Conservation (phyloP, 495 filamentous ascomycete genomes). For the Hypoxylon subgilvum region DNA sequence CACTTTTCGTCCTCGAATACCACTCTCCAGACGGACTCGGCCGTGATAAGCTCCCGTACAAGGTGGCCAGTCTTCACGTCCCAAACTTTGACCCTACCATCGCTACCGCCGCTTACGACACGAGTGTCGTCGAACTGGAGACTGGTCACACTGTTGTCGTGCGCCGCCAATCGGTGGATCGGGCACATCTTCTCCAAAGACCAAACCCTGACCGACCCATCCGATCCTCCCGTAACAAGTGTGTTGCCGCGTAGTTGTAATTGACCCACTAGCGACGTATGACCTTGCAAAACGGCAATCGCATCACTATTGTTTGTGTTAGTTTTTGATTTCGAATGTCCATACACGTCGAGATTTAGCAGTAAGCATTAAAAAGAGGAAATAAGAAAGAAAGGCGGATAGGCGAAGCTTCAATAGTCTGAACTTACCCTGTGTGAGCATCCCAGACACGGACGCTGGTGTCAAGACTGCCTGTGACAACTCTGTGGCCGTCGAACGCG, state of each 20-base stretch:
- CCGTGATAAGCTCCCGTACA: slow-evolving; percentile 87
- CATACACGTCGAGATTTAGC: neutral
- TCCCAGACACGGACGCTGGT: slow-evolving; percentile 98
- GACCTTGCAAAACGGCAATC: slow-evolving; percentile 91
- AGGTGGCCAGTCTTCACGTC: slow-evolving; percentile 86
- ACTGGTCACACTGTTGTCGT: slow-evolving; percentile 97
- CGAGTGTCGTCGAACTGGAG: slow-evolving; percentile 94
- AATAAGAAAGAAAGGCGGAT: too few relatives aligned
- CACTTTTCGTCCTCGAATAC: slow-evolving; percentile 98
- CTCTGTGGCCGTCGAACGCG: slow-evolving; percentile 88
- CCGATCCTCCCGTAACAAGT: slow-evolving; percentile 93
- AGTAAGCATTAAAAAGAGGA: too few relatives aligned
- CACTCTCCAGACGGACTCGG: slow-evolving; percentile 95
- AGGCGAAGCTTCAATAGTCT: too few relatives aligned
- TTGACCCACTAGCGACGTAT: slow-evolving; percentile 96
- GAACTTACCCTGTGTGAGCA: slow-evolving; percentile 78
- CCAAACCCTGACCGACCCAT: slow-evolving; percentile 96
- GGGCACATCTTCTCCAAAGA: slow-evolving; percentile 84
- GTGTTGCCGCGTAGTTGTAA: slow-evolving; percentile 93
- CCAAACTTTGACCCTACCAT: slow-evolving; percentile 97
- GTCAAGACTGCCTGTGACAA: slow-evolving; percentile 96
- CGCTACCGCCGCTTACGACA: slow-evolving; percentile 92
- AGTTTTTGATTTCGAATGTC: slow-evolving; percentile 16
- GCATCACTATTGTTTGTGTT: slow-evolving; percentile 62
- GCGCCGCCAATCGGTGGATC: slow-evolving; percentile 93